These are phyloP conservation scores for Barnettozyma sp. DNA, from an alignment of 805 yeast genomes.

Conservation along the genomic window DNA sequence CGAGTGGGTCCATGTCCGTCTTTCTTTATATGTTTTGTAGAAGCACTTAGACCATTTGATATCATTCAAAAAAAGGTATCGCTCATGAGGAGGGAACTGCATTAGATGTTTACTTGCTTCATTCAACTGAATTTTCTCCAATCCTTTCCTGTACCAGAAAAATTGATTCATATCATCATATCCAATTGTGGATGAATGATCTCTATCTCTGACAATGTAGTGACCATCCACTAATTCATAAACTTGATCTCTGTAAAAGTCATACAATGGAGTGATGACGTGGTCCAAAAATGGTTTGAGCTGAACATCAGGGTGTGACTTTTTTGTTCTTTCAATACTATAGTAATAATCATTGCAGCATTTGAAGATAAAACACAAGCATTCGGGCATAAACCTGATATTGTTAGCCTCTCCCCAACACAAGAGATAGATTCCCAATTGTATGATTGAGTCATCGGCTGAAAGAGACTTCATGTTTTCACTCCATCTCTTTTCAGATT, in stretches of 20 bases:
- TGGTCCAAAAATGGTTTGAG: conserved; percentile 50
- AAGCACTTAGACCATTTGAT: conserved; percentile 64
- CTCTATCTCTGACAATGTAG: conserved; percentile 45
- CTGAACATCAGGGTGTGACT: conserved; percentile 24
- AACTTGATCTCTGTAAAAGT: conserved; percentile 49
- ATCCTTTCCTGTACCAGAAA: conserved; percentile 75
- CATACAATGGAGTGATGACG: conserved; percentile 67
- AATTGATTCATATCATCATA: conserved; percentile 87
- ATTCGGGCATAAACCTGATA: conserved; percentile 82
- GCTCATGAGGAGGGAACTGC: conserved; percentile 40
- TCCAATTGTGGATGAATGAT: conserved; percentile 67
- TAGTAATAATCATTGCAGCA: conserved; percentile 67
- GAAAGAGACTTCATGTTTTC: conserved; percentile 42
- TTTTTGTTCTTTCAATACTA: conserved; percentile 34
- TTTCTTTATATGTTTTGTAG: conserved; percentile 68
- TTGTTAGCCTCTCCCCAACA: conserved; percentile 93
- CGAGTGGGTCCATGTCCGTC: conserved; percentile 71
- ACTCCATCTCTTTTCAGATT: conserved; percentile 46
- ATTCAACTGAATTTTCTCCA: conserved; percentile 46
- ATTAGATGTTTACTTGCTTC: conserved; percentile 30
- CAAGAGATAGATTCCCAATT: conserved; percentile 60
- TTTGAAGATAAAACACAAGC: conserved; percentile 76
- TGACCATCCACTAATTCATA: conserved; percentile 39
- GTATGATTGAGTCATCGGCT: conserved; percentile 50
- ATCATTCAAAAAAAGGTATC: conserved; percentile 48